Evolutionary conservation across 345 rosid species (phyloP).

Genomic region (Arabidopsis suecica): DNA sequence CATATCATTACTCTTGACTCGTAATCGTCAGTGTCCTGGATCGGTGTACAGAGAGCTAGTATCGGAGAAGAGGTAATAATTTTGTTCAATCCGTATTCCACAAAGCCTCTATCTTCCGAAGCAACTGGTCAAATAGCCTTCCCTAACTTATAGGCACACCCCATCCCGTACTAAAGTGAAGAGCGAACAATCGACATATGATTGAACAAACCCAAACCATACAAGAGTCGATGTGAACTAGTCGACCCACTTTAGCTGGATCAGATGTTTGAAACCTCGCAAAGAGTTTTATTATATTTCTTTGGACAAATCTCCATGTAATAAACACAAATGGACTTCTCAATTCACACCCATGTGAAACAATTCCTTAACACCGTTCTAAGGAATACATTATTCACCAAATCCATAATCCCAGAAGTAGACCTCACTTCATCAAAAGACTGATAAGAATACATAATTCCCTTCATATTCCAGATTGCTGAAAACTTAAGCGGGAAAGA

Average conservation of each 20-base stretch:
- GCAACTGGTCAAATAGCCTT: background rate
- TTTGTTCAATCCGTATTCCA: background rate
- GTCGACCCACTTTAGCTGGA: background rate
- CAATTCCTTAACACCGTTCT: background rate
- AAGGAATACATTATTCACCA: background rate
- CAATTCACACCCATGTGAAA: background rate
- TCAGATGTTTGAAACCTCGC: background rate
- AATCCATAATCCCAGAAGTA: background rate
- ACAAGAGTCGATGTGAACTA: background rate
- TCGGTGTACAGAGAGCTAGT: too few relatives aligned
- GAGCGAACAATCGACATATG: background rate
- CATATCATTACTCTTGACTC: background rate
- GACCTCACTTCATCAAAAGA: background rate
- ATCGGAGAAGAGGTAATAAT: too few relatives aligned
- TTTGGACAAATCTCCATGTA: background rate
- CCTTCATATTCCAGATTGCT: background rate
- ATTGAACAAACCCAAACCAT: background rate
- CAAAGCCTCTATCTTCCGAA: background rate
- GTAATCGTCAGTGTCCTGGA: background rate
- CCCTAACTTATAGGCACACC: background rate
- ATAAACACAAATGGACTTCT: background rate
- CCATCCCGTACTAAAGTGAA: background rate
- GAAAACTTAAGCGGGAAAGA: background rate
- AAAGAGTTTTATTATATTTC: background rate
- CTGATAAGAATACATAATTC: background rate